Evolutionary conservation across 2,329 filamentous ascomycete genomes (phyloP), one percentile per base, ranked within the genome.

Genomic region (Thelonectria discophora): DNA sequence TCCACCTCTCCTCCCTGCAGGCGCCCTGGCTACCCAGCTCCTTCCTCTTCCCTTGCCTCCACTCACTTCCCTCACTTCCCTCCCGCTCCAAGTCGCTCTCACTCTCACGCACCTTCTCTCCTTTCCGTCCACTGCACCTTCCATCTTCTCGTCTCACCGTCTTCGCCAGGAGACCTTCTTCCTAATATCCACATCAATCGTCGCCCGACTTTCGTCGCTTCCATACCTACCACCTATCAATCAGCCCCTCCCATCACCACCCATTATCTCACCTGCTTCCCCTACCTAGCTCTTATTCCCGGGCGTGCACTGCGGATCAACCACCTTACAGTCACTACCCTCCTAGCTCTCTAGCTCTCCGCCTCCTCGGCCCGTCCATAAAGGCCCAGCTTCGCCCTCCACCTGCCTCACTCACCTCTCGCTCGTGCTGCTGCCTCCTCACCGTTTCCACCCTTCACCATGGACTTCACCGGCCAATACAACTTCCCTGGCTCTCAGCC

Each of bases 391-490:
- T 50, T 61, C 42, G 58, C 39, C 50, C 48, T 39, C 39, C 30
- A 47, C 20, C 24, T 45, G 13, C 32, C 30, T 51, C 42, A 46
- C 30, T 51, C 42, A 46, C 50, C 45, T 37, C 40, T 27, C 48
- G 52, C 52, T 48, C 60, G 69, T 55, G 45, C 45, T 57, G 55
- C 60, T 43, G 52, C 45, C 59, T 47, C 30, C 45, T 45, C 54
- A 55, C 30, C 62, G 54, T 48, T 24, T 18, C 53, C 42, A 17
- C 42, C 40, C 34, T 18, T 62, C 64, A 65, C 63, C 66, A 86
- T 87, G 84, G 83, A 86, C 72, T 87, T 82, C 74, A 78, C 81
- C 48, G 65, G 68, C 51, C 77, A 78, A 64, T 84, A 83, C 65
- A 74, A 79, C 47, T 86, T 84, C 73, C 66, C 79, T 52, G 78